Evolutionary conservation across 2,329 filamentous ascomycete species (phyloP).

Genomic region (Exophiala phaeomuriformis): DNA sequence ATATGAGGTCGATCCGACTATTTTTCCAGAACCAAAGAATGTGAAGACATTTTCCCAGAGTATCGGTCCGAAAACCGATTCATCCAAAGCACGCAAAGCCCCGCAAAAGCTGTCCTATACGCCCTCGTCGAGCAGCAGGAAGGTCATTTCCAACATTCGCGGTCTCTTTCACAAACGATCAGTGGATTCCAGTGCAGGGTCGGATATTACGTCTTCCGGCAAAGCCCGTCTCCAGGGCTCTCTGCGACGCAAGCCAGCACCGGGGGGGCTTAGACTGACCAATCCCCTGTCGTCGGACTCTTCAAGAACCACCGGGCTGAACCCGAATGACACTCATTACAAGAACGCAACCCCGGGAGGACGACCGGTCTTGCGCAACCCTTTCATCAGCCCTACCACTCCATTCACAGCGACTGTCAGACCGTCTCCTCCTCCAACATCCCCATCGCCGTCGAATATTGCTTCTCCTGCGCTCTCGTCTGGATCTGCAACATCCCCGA

Average conservation of each 20-base stretch:
- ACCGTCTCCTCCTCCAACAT: slow-evolving; percentile 18
- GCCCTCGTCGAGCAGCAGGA: slow-evolving; percentile 23
- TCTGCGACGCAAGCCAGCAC: slow-evolving; percentile 13
- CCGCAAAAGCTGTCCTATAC: slow-evolving; percentile 17
- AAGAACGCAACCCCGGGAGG: background rate
- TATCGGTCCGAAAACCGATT: slow-evolving; percentile 8
- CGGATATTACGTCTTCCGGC: background rate
- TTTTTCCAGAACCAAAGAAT: slow-evolving; percentile 10
- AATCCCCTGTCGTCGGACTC: slow-evolving; percentile 5
- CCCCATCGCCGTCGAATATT: slow-evolving; percentile 9
- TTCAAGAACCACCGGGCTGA: background rate
- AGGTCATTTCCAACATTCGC: slow-evolving; percentile 26
- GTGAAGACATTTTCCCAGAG: slow-evolving; percentile 21
- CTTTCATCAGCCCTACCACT: slow-evolving; percentile 12
- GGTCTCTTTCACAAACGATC: slow-evolving; percentile 28
- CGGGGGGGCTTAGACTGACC: slow-evolving; percentile 1
- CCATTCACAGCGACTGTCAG: slow-evolving; percentile 20
- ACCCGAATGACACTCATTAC: background rate
- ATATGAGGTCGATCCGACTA: slow-evolving; percentile 5
- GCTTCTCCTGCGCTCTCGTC: background rate
- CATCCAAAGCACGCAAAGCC: slow-evolving; percentile 6
- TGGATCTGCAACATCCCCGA: background rate
- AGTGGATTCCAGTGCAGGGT: slow-evolving; percentile 7
- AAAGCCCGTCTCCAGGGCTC: background rate
- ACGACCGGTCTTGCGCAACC: slow-evolving; percentile 7